Conservation (phyloP, 2,329 filamentous ascomycete species). For the Phialophora macrospora region DNA sequence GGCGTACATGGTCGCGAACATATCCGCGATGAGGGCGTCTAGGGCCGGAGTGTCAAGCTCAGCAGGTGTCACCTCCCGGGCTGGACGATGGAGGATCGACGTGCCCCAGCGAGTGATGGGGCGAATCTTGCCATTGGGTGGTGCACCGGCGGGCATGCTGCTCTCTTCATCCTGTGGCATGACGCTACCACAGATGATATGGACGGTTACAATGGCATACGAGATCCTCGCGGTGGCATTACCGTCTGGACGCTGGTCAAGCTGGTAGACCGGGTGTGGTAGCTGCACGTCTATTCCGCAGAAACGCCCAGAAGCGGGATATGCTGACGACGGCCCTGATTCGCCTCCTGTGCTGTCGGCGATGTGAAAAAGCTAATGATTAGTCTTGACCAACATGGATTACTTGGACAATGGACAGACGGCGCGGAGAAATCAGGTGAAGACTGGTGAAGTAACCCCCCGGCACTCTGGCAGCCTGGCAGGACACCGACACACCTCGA, state of each 20-base stretch:
- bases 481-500: neutral
- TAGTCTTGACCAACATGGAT: too few relatives aligned
- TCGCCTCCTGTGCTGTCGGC: neutral
- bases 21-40: constrained; percentile 9
- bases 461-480: too few relatives aligned
- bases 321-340: neutral
- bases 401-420: too few relatives aligned
- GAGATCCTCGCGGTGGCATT: neutral
- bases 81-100: constrained; percentile 10
- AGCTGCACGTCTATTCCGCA: neutral
- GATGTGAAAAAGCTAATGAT: neutral
- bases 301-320: neutral
- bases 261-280: neutral
- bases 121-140: neutral
- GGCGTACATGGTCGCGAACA: constrained; percentile 23
- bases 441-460: neutral
- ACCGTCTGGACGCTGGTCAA: neutral
- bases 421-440: neutral
- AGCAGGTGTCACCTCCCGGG: neutral
- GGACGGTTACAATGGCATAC: neutral
- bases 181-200: neutral
- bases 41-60: constrained; percentile 4
- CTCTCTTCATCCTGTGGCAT: neutral
- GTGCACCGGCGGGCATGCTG: neutral
- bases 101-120: constrained; percentile 16